Evolutionary conservation across 2,329 filamentous ascomycete genomes (phyloP).

Genomic region (Pseudophaeomoniella oleicola): DNA sequence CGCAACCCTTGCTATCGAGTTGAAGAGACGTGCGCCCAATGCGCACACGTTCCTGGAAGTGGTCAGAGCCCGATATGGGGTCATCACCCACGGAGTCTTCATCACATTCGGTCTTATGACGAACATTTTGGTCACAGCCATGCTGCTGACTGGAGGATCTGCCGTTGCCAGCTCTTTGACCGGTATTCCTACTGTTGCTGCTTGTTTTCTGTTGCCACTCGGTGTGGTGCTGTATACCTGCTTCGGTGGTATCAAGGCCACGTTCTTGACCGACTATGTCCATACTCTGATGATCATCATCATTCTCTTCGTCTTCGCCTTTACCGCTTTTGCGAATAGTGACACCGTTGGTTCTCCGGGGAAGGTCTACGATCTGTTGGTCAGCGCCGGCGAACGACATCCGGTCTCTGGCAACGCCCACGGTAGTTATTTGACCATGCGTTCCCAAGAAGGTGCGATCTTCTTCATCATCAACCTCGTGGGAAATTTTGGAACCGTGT

Average conservation of each 20-base stretch:
- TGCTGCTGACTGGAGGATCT: slow-evolving; percentile 73
- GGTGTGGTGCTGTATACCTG: slow-evolving; percentile 71
- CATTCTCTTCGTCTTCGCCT: slow-evolving; percentile 73
- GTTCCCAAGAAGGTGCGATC: slow-evolving; percentile 62
- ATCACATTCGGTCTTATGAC: slow-evolving; percentile 72
- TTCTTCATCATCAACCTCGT: slow-evolving; percentile 89
- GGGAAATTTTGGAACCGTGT: slow-evolving; percentile 68
- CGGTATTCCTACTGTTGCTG: slow-evolving; percentile 62
- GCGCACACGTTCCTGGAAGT: slow-evolving; percentile 76
- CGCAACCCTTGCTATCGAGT: slow-evolving; percentile 75
- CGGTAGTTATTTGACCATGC: slow-evolving; percentile 80
- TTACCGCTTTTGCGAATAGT: slow-evolving; percentile 66
- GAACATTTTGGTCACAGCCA: slow-evolving; percentile 75
- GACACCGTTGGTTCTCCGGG: slow-evolving; percentile 58
- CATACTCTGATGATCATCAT: slow-evolving; percentile 63
- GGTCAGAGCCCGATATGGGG: slow-evolving; percentile 66
- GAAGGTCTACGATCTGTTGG: slow-evolving; percentile 64
- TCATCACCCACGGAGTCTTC: slow-evolving; percentile 59
- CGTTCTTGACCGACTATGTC: slow-evolving; percentile 72
- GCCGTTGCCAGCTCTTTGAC: slow-evolving; percentile 59
- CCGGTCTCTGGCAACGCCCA: slow-evolving; percentile 67
- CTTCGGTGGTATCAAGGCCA: slow-evolving; percentile 67
- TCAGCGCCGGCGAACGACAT: slow-evolving; percentile 51
- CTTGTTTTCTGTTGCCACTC: slow-evolving; percentile 68
- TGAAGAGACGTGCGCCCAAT: slow-evolving; percentile 76